Percentiles rank a stretch among this genome's conserved stretches.
Conservation (phyloP, 768 basidiomycete species). For the Piloderma croceum region DNA sequence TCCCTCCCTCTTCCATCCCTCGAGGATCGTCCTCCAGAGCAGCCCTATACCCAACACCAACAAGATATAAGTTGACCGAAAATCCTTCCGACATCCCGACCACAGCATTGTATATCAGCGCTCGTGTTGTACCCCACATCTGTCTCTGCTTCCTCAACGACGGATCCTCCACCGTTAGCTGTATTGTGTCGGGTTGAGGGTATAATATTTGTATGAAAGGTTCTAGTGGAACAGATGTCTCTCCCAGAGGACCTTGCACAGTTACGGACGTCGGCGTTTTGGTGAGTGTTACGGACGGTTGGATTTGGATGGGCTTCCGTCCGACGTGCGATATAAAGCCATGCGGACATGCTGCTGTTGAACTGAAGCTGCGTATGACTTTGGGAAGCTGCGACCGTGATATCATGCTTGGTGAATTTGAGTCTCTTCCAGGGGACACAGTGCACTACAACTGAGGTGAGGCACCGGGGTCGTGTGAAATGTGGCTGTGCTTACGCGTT, state of each 20-base stretch:
- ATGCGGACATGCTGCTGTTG: constrained; percentile 47
- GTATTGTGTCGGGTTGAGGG: constrained; percentile 29
- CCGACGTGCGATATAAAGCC: constrained; percentile 56
- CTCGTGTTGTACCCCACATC: constrained; percentile 94
- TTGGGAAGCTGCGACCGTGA: constrained; percentile 15
- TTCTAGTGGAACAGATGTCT: constrained; percentile 41
- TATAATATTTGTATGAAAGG: constrained; percentile 42
- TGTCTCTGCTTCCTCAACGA: constrained; percentile 71
- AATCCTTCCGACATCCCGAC: constrained; percentile 87
- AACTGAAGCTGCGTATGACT: constrained; percentile 39
- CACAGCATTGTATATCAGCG: constrained; percentile 85
- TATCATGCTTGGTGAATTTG: too few species aligned
- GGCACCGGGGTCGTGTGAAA: too few species aligned
- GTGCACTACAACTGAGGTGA: too few species aligned
- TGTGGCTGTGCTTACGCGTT: too few species aligned
- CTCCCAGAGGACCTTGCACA: constrained; percentile 43
- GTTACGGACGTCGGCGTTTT: constrained; percentile 33
- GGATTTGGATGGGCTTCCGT: constrained; percentile 49
- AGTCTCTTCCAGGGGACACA: too few species aligned
- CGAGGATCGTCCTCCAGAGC: constrained; percentile 77
- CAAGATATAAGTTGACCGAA: constrained; percentile 75
- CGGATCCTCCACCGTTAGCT: constrained; percentile 58
- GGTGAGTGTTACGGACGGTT: constrained; percentile 35
- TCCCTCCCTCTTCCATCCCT: constrained; percentile 49
- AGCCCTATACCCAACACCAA: constrained; percentile 93